Percentiles rank a stretch among this genome's conserved stretches.
These are phyloP conservation scores for Corinectria fuckeliana DNA, from an alignment of 2,329 filamentous ascomycete species.

Conservation along the genomic window DNA sequence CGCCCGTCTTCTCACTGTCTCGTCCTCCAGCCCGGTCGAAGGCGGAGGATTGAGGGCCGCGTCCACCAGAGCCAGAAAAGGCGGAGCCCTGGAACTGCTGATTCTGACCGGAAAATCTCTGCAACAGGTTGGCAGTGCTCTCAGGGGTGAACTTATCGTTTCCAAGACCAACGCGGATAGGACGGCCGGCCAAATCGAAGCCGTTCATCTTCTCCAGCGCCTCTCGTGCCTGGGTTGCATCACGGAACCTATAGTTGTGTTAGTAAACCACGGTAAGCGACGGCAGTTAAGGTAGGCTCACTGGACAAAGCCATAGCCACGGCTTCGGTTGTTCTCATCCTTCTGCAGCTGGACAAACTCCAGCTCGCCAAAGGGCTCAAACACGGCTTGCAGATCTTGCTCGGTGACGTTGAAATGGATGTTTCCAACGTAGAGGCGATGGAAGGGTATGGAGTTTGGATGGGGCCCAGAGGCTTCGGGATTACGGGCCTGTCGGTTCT, in stretches of 20 bases:
- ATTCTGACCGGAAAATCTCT: slow-evolving; percentile 87
- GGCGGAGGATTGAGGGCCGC: slow-evolving; percentile 81
- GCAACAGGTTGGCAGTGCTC: slow-evolving; percentile 89
- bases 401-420: slow-evolving; percentile 99
- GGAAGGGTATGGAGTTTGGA: slow-evolving; percentile 89
- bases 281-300: slow-evolving; percentile 58
- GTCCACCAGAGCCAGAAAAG: slow-evolving; percentile 89
- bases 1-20: slow-evolving; percentile 87
- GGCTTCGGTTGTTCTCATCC: slow-evolving; percentile 87
- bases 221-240: slow-evolving; percentile 89
- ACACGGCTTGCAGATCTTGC: slow-evolving; percentile 92
- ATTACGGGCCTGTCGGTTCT: slow-evolving; percentile 94
- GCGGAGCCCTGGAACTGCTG: slow-evolving; percentile 85
- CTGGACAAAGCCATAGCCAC: slow-evolving; percentile 99
- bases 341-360: slow-evolving; percentile 98
- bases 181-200: slow-evolving; percentile 95
- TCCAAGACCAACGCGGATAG: slow-evolving; percentile 97
- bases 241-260: slow-evolving; percentile 72
- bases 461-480: slow-evolving; percentile 72
- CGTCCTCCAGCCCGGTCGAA: slow-evolving; percentile 92
- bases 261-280: slow-evolving; percentile 37
- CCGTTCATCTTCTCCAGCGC: slow-evolving; percentile 99
- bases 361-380: slow-evolving; percentile 96
- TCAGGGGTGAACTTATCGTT: slow-evolving; percentile 99
- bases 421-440: slow-evolving; percentile 97